phyloP scores from a whole-genome alignment of 2,329 filamentous ascomycete genomes.

The Sclerotiophoma versabilis region DNA sequence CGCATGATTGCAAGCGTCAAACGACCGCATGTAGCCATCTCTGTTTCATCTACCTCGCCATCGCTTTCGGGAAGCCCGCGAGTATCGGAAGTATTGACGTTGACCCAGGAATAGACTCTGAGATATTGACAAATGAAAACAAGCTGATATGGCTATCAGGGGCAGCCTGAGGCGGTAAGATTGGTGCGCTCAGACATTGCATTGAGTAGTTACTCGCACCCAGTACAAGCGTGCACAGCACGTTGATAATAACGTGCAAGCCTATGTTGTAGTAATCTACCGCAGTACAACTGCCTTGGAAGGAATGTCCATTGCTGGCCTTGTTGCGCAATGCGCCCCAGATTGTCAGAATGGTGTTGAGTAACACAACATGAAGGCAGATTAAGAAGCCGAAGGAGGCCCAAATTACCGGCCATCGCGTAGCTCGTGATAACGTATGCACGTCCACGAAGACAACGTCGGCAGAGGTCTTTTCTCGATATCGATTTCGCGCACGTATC shows the following conservation, averaged over 20 bases:
- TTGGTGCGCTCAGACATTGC: constrained; percentile 60
- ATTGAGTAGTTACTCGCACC: constrained; percentile 60
- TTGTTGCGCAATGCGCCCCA: not conserved
- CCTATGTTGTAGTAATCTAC: constrained; percentile 2
- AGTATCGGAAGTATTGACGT: no score
- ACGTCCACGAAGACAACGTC: not conserved
- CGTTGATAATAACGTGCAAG: constrained; percentile 58
- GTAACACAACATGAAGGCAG: not conserved
- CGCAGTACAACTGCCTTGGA: not conserved
- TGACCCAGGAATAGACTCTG: no score
- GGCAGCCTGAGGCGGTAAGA: no score
- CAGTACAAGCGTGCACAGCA: constrained; percentile 54
- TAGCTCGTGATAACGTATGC: not conserved
- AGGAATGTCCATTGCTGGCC: not conserved
- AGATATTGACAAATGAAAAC: no score
- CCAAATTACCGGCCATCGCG: not conserved
- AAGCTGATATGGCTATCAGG: no score
- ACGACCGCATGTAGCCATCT: no score
- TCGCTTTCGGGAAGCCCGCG: no score
- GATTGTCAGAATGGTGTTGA: not conserved
- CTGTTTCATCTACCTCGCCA: no score
- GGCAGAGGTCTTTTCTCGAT: no score
- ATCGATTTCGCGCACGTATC: no score
- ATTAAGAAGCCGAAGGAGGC: not conserved
- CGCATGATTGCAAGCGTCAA: no score